Evolutionary conservation across 2,329 filamentous ascomycete species (phyloP).

Genomic region (Claviceps spartinae): DNA sequence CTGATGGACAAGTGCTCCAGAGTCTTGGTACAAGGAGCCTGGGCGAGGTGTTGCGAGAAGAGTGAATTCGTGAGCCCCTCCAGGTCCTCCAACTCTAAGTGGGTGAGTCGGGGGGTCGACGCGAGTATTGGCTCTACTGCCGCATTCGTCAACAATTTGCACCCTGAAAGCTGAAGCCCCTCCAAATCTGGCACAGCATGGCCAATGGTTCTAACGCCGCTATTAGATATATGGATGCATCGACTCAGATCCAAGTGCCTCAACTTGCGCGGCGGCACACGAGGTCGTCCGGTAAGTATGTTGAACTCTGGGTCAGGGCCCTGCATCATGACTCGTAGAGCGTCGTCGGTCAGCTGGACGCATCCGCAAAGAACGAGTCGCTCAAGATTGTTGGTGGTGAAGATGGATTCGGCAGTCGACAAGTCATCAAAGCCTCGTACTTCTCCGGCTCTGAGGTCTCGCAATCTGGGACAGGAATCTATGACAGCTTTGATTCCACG

Average conservation of each 20-base stretch:
- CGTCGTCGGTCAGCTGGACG: conserved; percentile 60
- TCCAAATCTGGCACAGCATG: conserved; percentile 66
- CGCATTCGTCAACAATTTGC: conserved; percentile 57
- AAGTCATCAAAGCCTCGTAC: conserved; percentile 65
- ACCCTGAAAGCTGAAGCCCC: conserved; percentile 71
- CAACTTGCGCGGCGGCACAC: conserved; percentile 64
- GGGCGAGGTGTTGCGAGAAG: conserved; percentile 58
- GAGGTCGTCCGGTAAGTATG: conserved; percentile 59
- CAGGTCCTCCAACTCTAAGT: conserved; percentile 83
- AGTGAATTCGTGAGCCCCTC: conserved; percentile 61
- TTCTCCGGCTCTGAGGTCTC: conserved; percentile 71
- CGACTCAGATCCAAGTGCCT: conserved; percentile 77
- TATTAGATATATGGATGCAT: conserved; percentile 60
- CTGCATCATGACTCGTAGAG: conserved; percentile 60
- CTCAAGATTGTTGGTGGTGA: conserved; percentile 68
- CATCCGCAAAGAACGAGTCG: conserved; percentile 73
- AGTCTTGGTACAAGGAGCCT: conserved; percentile 55
- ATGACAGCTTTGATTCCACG: conserved; percentile 61
- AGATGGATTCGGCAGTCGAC: conserved; percentile 60
- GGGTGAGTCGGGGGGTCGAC: conserved; percentile 63
- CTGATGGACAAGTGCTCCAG: conserved; percentile 77
- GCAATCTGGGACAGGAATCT: conserved; percentile 56
- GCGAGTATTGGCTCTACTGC: conserved; percentile 60
- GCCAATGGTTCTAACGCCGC: conserved; percentile 56
- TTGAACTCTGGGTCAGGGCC: conserved; percentile 68